A percentile compares a stretch with the other conserved stretches of the same genome.
phyloP scores from a whole-genome alignment of 2,329 filamentous ascomycete genomes.

The Paramyrothecium sp. region DNA sequence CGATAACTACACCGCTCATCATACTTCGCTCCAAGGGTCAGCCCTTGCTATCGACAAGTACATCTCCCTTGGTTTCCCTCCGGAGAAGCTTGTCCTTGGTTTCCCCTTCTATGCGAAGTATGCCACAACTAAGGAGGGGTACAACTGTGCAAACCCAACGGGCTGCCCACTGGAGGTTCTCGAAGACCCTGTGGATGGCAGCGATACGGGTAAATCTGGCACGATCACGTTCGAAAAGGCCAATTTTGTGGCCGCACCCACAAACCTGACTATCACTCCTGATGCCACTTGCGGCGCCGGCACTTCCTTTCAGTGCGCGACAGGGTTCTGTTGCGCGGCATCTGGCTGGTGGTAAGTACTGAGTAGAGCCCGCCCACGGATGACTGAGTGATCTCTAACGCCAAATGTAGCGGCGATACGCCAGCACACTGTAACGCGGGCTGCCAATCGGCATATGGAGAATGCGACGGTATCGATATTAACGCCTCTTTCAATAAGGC shows the following conservation, averaged over 20 bases:
- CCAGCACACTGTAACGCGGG: slow-evolving; percentile 16
- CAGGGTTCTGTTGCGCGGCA: slow-evolving; percentile 13
- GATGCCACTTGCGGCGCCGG: slow-evolving; percentile 17
- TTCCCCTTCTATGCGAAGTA: slow-evolving; percentile 71
- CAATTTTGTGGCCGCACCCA: slow-evolving; percentile 22
- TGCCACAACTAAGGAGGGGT: slow-evolving; percentile 53
- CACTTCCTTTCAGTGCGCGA: slow-evolving; percentile 12
- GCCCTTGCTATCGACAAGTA: slow-evolving; percentile 58
- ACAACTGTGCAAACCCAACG: slow-evolving; percentile 44
- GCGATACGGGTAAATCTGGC: slow-evolving; percentile 52
- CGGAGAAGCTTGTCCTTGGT: slow-evolving; percentile 61
- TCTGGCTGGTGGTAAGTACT: slow-evolving; percentile 20
- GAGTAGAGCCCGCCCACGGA: background rate
- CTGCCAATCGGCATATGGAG: slow-evolving; percentile 15
- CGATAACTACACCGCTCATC: slow-evolving; percentile 64
- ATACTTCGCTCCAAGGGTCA: slow-evolving; percentile 57
- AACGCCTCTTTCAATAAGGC: slow-evolving; percentile 37
- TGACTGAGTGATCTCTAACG: background rate
- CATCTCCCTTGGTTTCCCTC: slow-evolving; percentile 51
- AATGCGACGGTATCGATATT: slow-evolving; percentile 15
- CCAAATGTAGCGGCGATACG: background rate
- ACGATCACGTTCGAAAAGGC: slow-evolving; percentile 36
- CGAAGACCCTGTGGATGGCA: slow-evolving; percentile 55
- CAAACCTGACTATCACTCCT: slow-evolving; percentile 13
- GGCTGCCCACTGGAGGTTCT: slow-evolving; percentile 59